phyloP scores from a whole-genome alignment of 768 basidiomycete species.

The Leccinum subtestaceum region DNA sequence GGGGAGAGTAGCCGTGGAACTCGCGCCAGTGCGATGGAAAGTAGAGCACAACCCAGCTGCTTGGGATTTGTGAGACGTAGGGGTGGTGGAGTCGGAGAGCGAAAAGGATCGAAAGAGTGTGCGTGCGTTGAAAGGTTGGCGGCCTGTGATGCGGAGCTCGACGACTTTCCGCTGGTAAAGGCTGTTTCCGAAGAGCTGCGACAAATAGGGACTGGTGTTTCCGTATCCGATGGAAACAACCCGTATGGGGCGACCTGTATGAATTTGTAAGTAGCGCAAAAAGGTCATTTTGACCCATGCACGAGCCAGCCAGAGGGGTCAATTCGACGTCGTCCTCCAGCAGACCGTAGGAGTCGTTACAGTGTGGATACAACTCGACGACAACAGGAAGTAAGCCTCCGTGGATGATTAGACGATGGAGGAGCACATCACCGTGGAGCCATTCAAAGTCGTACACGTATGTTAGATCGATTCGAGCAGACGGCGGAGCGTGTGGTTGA shows the following conservation, averaged over 20 bases:
- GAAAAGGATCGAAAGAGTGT: slow-evolving; percentile 46
- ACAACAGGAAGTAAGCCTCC: no score
- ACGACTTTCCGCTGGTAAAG: slow-evolving; percentile 84
- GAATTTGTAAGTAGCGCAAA: slow-evolving; percentile 51
- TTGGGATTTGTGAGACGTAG: slow-evolving; percentile 84
- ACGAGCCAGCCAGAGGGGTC: slow-evolving; percentile 68
- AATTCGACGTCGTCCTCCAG: slow-evolving; percentile 87
- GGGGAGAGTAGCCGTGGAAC: slow-evolving; percentile 73
- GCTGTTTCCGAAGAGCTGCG: slow-evolving; percentile 72
- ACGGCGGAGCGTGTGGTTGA: slow-evolving; percentile 59
- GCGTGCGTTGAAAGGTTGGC: slow-evolving; percentile 66
- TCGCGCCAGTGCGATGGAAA: slow-evolving; percentile 88
- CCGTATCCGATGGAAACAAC: slow-evolving; percentile 51
- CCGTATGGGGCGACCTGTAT: not conserved
- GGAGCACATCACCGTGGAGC: no score
- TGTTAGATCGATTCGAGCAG: slow-evolving; percentile 58
- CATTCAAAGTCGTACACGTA: slow-evolving; percentile 23
- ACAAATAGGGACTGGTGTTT: slow-evolving; percentile 34
- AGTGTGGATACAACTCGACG: no score
- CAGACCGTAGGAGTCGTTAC: slow-evolving; percentile 54
- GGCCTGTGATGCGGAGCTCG: slow-evolving; percentile 66
- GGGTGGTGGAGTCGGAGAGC: slow-evolving; percentile 48
- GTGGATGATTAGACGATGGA: no score
- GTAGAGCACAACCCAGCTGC: slow-evolving; percentile 90
- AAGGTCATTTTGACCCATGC: slow-evolving; percentile 83